Percentiles rank a stretch among this genome's conserved stretches.
Conservation (phyloP, 768 basidiomycete genomes). For the Lentinula sp. region DNA sequence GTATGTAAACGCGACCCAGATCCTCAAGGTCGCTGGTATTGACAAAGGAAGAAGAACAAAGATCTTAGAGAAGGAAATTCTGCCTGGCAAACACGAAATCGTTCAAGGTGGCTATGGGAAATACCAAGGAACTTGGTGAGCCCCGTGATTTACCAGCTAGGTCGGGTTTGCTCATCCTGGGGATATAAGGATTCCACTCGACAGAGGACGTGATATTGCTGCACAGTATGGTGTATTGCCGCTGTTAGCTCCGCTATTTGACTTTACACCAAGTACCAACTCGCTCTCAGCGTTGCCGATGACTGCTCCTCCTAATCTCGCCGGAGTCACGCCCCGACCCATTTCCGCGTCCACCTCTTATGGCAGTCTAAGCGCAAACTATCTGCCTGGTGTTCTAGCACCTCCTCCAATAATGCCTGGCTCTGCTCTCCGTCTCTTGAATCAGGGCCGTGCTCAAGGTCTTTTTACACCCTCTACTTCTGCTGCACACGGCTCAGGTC, state of each 20-base stretch:
- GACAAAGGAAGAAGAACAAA: slow-evolving; percentile 96
- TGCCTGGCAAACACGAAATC: slow-evolving; percentile 94
- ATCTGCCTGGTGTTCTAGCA: slow-evolving; percentile 54
- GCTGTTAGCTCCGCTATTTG: slow-evolving; percentile 85
- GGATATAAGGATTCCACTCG: slow-evolving; percentile 82
- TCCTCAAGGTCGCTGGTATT: slow-evolving; percentile 96
- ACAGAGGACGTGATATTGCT: slow-evolving; percentile 90
- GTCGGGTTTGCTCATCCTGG: slow-evolving; percentile 16
- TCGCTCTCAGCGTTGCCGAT: slow-evolving; percentile 66
- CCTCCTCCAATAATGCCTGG: slow-evolving; percentile 87
- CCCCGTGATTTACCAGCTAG: slow-evolving; percentile 75
- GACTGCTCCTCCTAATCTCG: slow-evolving; percentile 37
- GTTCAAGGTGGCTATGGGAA: slow-evolving; percentile 99
- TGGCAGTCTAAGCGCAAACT: slow-evolving; percentile 36
- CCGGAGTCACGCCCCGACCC: slow-evolving; percentile 49
- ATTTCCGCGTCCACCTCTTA: slow-evolving; percentile 67
- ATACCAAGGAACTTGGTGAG: slow-evolving; percentile 98
- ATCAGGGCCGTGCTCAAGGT: slow-evolving; percentile 83
- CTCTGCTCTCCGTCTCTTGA: slow-evolving; percentile 75
- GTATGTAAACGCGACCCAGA: slow-evolving; percentile 98
- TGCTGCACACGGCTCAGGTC: slow-evolving; percentile 38
- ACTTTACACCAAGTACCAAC: slow-evolving; percentile 77
- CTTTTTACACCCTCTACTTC: slow-evolving; percentile 84
- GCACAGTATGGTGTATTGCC: slow-evolving; percentile 87
- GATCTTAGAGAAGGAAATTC: slow-evolving; percentile 95